phyloP scores from a whole-genome alignment of 75 land plant genomes.

The Pinus tabuliformis region DNA sequence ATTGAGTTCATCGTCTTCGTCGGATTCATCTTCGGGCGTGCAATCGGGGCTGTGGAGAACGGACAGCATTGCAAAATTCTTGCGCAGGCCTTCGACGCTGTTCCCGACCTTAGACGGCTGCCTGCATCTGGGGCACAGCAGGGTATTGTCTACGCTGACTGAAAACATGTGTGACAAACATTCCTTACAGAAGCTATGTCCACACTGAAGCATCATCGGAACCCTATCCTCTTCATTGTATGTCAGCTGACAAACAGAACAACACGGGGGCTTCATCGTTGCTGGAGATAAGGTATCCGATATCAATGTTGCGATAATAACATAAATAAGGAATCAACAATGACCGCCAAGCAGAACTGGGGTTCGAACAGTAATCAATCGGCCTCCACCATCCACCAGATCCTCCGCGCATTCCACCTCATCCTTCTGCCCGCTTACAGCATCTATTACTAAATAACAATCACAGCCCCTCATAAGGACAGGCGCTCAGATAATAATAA shows the following conservation, averaged over 20 bases:
- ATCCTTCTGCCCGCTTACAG: no score
- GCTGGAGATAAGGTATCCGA: no score
- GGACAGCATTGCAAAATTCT: slow-evolving; percentile 83
- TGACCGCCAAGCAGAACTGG: no score
- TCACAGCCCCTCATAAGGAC: no score
- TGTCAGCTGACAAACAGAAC: slow-evolving; percentile 78
- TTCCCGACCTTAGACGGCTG: slow-evolving; percentile 83
- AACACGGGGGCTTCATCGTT: slow-evolving; percentile 73
- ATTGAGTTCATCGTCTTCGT: slow-evolving; percentile 35
- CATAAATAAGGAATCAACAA: no score
- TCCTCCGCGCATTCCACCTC: no score
- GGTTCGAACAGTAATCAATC: no score
- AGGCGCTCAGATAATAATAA: no score
- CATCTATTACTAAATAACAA: no score
- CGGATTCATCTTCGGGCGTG: slow-evolving; percentile 53
- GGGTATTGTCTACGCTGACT: slow-evolving; percentile 53
- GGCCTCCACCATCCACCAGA: no score
- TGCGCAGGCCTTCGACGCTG: slow-evolving; percentile 69
- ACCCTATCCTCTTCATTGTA: slow-evolving; percentile 83
- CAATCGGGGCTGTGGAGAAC: slow-evolving; percentile 44
- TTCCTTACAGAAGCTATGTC: slow-evolving; percentile 87
- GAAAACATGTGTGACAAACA: slow-evolving; percentile 80
- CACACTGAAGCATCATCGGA: slow-evolving; percentile 87
- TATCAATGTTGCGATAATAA: no score
- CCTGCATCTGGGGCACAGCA: slow-evolving; percentile 84